Percentiles rank a stretch among this genome's conserved stretches.
Evolutionary conservation across 495 filamentous ascomycete genomes (phyloP).

Genomic region (Trichocladium uniseriatum): DNA sequence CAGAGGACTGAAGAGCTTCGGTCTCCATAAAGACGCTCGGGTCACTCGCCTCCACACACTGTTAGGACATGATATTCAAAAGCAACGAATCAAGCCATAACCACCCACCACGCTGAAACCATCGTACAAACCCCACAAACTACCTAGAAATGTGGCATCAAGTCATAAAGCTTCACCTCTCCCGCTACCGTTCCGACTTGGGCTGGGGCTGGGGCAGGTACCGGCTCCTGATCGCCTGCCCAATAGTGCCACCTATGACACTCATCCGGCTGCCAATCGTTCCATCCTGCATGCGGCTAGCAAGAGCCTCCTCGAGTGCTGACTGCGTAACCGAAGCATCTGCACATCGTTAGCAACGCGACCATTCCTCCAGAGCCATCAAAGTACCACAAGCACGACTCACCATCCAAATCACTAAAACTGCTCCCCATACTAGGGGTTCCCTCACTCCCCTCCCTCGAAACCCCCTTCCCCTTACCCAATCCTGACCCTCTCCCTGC

Average conservation of each 20-base stretch:
- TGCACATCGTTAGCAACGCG: constrained; percentile 21
- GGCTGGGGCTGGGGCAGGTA: constrained; percentile 32
- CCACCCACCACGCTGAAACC: too few species aligned
- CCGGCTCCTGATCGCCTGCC: constrained; percentile 39
- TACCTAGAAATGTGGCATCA: too few species aligned
- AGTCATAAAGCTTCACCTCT: not conserved
- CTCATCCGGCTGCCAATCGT: constrained; percentile 74
- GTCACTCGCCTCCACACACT: too few species aligned
- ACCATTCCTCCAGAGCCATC: not conserved
- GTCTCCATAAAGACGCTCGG: too few species aligned
- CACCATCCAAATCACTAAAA: constrained; percentile 94
- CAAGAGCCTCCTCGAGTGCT: constrained; percentile 84
- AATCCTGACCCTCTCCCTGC: constrained; percentile 45
- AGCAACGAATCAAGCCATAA: not conserved
- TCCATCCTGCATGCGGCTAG: constrained; percentile 83
- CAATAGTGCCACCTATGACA: constrained; percentile 63
- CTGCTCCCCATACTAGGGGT: constrained; percentile 96
- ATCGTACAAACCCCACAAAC: not conserved
- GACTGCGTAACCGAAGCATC: constrained; percentile 92
- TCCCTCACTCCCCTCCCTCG: constrained; percentile 66
- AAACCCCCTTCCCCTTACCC: constrained; percentile 36
- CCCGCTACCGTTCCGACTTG: constrained; percentile 19
- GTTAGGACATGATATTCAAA: too few species aligned
- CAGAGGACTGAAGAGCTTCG: too few species aligned
- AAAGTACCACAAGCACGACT: constrained; percentile 14